A percentile compares a stretch with the other conserved stretches of the same genome.
Conservation (phyloP, 371 early-diverging fungal species). For the Catenaria anguillulae region DNA sequence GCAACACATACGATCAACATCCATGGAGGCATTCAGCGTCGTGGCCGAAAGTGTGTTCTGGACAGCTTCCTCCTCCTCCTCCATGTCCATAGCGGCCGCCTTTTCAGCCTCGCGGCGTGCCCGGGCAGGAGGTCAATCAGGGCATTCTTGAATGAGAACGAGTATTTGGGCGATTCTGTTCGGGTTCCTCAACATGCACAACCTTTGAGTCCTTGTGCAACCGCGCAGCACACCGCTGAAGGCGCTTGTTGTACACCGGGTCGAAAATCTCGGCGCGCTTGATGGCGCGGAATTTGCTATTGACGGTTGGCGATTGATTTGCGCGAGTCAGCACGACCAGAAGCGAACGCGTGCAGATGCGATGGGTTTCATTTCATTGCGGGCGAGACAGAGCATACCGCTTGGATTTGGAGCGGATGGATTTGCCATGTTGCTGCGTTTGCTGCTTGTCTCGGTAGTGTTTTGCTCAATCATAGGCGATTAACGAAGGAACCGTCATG, state of each 20-base stretch:
- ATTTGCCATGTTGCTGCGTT: neutral
- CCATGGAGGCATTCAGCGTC: neutral
- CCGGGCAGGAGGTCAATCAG: neutral
- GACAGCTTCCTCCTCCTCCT: neutral
- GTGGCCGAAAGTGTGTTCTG: neutral
- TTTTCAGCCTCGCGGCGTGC: neutral
- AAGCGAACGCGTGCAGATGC: no score
- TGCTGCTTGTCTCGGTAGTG: no score
- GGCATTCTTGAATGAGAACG: neutral
- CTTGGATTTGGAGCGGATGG: constrained; percentile 2
- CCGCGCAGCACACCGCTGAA: neutral
- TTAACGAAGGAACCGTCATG: no score
- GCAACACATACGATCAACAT: neutral
- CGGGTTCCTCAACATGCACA: neutral
- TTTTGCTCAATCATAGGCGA: no score
- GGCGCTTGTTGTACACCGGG: neutral
- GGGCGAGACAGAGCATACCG: neutral
- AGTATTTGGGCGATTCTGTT: neutral
- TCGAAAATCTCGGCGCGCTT: neutral
- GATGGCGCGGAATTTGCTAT: constrained; percentile 1
- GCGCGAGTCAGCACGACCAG: no score
- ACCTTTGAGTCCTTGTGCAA: neutral
- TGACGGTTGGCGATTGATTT: neutral
- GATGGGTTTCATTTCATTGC: no score
- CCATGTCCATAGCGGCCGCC: neutral